Evolutionary conservation across 2,329 filamentous ascomycete species (phyloP).

Genomic region (Fusarium neocosmosporiellum): DNA sequence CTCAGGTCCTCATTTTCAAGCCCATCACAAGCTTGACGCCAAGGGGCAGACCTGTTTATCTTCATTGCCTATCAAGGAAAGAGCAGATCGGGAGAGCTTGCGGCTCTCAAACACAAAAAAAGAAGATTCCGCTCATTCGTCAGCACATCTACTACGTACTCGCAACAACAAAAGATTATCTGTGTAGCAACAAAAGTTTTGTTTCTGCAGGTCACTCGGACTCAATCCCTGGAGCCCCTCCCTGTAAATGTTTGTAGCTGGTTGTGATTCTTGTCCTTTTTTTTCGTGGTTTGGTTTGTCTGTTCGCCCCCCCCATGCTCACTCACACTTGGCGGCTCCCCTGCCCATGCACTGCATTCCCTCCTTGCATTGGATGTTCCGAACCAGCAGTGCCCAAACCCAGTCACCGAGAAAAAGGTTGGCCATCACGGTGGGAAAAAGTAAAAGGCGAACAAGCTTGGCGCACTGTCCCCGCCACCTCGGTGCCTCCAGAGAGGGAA

Average conservation of each 20-base stretch:
- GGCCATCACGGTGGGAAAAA: neutral
- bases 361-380: neutral
- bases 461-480: constrained; percentile 1
- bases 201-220: neutral
- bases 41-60: constrained; percentile 8
- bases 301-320: neutral
- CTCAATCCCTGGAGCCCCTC: neutral
- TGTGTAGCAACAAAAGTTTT: neutral
- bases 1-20: neutral
- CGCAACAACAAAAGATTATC: neutral
- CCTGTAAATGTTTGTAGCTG: neutral
- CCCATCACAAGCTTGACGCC: neutral
- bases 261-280: neutral
- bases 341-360: neutral
- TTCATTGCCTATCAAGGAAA: constrained; percentile 14
- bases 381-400: neutral
- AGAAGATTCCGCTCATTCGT: neutral
- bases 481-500: neutral
- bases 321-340: neutral
- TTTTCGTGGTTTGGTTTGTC: neutral
- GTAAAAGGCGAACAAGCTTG: neutral
- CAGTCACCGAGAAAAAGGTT: neutral
- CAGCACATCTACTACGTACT: neutral
- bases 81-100: neutral
- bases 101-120: neutral